Evolutionary conservation across 441 rosid species (phyloP), one percentile per base, ranked within the genome.

Genomic region (Jatropha multifida): DNA sequence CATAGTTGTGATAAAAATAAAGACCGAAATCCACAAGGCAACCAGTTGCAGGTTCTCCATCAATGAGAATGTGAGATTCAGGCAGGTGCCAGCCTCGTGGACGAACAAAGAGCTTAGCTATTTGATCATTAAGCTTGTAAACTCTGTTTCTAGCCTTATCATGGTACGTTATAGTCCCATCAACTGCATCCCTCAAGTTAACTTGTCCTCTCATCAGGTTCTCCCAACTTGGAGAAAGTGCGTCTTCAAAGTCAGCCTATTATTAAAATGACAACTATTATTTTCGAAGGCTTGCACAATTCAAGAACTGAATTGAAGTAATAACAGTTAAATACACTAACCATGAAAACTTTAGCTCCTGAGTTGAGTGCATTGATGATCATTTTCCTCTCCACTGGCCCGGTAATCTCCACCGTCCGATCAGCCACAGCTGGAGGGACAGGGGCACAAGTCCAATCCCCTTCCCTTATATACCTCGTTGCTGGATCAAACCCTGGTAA

Each of bases 1-100:
- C 88, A 40, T 82, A 72, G 80, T 90, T 95, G 83, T 93, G 98
- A 89, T 77, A 92, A 66, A 95, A 95, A 76, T 92, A 95, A 62
- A 95, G 90, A 51, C 98, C 94, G 26, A 95, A 95, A 68, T 95
- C 99, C 2, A 92, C 93, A 0, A 95, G 94, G 85, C 98, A 95
- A 23, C 98, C 97, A 0, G 79, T 88, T 55, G 97, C 97, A 4
- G 98, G 98, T 44, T 90, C 91, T 2, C 98, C 97, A 8, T 90
- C 98, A 26, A 93, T 89, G 68, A 92, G 76, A 81, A 93, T 88
- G 76, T 90, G 99, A 48, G 92, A 86, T 81, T 95, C 98, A 0
- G 97, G 95, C 4, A 93, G 82, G 74, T 95, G 99, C 99, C 99
- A 93, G 20, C 98, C 98, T 71, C 98, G 78, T 20, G 97, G 96